Evolutionary conservation across 73 alveolate genomes (phyloP).

Genomic region (Paramecium pentaurelia): DNA sequence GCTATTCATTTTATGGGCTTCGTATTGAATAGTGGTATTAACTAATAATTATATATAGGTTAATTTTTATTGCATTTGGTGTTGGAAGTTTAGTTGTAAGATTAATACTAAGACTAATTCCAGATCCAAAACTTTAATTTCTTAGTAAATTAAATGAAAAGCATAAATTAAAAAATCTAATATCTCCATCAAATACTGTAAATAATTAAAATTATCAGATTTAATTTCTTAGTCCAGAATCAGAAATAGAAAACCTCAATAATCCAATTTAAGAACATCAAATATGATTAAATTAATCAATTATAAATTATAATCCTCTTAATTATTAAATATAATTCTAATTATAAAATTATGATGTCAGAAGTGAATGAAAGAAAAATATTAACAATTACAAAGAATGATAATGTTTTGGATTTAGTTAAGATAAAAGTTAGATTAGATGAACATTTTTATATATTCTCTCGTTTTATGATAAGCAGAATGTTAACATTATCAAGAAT

Average conservation of each 20-base stretch:
- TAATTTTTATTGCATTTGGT: slow-evolving; percentile 78
- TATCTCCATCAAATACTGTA: not conserved
- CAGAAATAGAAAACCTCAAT: not conserved
- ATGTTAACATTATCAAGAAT: slow-evolving; percentile 71
- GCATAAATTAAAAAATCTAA: not conserved
- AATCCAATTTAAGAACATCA: not conserved
- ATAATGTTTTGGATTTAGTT: slow-evolving; percentile 65
- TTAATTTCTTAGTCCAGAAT: not conserved
- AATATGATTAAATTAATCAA: not conserved
- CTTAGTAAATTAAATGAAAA: not conserved
- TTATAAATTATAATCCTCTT: not conserved
- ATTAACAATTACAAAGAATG: not conserved
- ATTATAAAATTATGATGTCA: not conserved
- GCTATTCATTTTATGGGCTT: slow-evolving; percentile 77
- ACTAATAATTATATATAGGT: not conserved
- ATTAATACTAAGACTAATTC: slow-evolving; percentile 14
- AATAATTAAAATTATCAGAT: not conserved
- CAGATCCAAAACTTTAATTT: not conserved
- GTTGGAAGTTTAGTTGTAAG: slow-evolving; percentile 44
- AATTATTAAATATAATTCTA: not conserved
- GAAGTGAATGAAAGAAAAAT: not conserved
- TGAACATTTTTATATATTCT: slow-evolving; percentile 78
- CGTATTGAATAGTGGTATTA: slow-evolving; percentile 70
- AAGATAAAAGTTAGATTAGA: slow-evolving; percentile 72
- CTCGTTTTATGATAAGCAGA: slow-evolving; percentile 77